A percentile compares a stretch with the other conserved stretches of the same genome.
These are phyloP conservation scores for Starmera dryadoides DNA, from an alignment of 805 yeast genomes.

Conservation along the genomic window DNA sequence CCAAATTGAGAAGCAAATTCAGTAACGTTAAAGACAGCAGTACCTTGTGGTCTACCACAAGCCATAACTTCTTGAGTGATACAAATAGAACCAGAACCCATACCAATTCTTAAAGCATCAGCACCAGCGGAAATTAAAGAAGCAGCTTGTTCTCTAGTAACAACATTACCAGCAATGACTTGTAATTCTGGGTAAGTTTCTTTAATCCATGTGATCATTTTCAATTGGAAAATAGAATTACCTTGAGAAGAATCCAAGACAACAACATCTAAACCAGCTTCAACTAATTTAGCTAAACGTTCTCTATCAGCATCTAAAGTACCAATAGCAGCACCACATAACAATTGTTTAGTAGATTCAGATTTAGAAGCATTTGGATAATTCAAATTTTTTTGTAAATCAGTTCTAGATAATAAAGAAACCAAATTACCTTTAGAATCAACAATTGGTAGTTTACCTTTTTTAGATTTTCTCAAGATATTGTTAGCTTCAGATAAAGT, in stretches of 20 bases:
- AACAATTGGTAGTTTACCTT: constrained; percentile 95
- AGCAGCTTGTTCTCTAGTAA: constrained; percentile 98
- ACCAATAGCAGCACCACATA: constrained; percentile 99
- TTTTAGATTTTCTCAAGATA: constrained; percentile 84
- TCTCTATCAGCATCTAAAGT: constrained; percentile 83
- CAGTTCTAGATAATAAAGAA: constrained; percentile 89
- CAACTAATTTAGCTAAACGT: constrained; percentile 79
- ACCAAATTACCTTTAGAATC: constrained; percentile 71
- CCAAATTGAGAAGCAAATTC: constrained; percentile 94
- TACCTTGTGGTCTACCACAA: constrained; percentile 99
- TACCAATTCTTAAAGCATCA: constrained; percentile 97
- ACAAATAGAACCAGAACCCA: constrained; percentile 99
- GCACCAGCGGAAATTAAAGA: constrained; percentile 91
- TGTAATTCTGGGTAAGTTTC: constrained; percentile 68
- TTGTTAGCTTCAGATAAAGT: constrained; percentile 82
- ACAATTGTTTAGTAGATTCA: constrained; percentile 84
- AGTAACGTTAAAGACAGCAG: constrained; percentile 92
- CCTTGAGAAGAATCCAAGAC: constrained; percentile 96
- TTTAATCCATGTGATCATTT: constrained; percentile 92
- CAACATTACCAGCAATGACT: constrained; percentile 97
- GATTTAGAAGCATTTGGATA: constrained; percentile 96
- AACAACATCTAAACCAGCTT: constrained; percentile 96
- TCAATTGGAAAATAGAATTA: constrained; percentile 89
- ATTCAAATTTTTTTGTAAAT: constrained; percentile 89
- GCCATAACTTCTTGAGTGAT: constrained; percentile 99